Evolutionary conservation across 2,329 filamentous ascomycete species (phyloP).

Genomic region (Pseudomassariella vexata): DNA sequence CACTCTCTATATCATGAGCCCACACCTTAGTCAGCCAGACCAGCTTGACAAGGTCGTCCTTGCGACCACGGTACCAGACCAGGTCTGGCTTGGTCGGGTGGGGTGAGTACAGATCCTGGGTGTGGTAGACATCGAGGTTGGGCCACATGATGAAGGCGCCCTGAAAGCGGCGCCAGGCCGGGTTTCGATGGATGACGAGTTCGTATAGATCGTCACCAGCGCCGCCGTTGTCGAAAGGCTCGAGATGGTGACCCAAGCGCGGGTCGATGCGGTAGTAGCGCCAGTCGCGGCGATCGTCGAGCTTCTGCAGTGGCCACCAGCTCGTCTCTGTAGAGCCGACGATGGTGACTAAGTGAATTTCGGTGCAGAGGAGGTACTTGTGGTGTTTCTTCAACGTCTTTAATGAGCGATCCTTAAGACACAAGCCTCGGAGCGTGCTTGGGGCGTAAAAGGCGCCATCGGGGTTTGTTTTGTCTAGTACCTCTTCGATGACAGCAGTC

Average conservation of each 20-base stretch:
- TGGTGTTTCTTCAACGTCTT: background rate
- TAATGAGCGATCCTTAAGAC: background rate
- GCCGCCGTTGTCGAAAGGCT: background rate
- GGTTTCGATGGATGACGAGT: conserved; percentile 2
- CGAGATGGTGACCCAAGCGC: conserved; percentile 1
- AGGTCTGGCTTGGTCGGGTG: conserved; percentile 5
- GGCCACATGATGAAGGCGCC: conserved; percentile 3
- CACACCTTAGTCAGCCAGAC: conserved; percentile 4
- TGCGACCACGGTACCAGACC: conserved; percentile 2
- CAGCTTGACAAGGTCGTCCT: conserved; percentile 6
- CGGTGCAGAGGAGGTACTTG: conserved; percentile 1
- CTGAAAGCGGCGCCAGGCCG: conserved; percentile 4
- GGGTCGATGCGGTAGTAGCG: conserved; percentile 3
- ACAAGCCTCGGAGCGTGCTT: background rate
- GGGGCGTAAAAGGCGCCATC: conserved; percentile 2
- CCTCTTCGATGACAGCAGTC: background rate
- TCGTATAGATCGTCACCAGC: background rate
- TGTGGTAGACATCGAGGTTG: background rate
- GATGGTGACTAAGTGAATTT: background rate
- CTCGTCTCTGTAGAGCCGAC: conserved; percentile 5
- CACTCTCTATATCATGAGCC: conserved; percentile 5
- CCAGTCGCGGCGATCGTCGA: conserved; percentile 3
- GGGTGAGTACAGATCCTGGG: conserved; percentile 2
- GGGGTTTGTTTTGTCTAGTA: conserved; percentile 1
- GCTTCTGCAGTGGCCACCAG: background rate